These are phyloP conservation scores for Hypoxylon sp. DNA, from an alignment of 2,329 filamentous ascomycete genomes.

Conservation along the genomic window DNA sequence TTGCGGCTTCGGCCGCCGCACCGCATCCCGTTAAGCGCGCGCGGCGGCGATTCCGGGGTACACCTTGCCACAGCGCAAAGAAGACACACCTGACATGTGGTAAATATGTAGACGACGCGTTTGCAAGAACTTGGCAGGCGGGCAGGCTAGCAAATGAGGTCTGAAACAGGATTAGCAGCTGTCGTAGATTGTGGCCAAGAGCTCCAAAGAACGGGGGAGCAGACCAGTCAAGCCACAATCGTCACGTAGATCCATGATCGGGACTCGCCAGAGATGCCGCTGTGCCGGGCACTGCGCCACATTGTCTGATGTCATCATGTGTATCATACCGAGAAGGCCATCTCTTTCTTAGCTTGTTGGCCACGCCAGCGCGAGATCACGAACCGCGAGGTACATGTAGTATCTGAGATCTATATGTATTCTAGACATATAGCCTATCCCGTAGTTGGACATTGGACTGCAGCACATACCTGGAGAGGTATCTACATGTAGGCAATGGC, in stretches of 20 bases:
- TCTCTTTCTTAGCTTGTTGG: slow-evolving; percentile 11
- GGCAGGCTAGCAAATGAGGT: too few relatives aligned
- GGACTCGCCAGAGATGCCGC: background rate
- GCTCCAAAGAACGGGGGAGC: background rate
- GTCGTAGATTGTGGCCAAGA: background rate
- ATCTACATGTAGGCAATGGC: too few relatives aligned
- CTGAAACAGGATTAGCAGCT: background rate
- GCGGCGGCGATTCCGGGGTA: background rate
- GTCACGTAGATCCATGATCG: slow-evolving; percentile 1
- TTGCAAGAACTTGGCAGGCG: slow-evolving; percentile 21
- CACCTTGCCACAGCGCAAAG: background rate
- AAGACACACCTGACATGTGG: background rate
- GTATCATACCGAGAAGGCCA: slow-evolving; percentile 8
- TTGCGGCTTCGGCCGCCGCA: slow-evolving; percentile 12
- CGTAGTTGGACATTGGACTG: background rate
- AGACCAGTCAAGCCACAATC: slow-evolving; percentile 36
- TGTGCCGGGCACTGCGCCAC: slow-evolving; percentile 26
- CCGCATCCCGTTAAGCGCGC: slow-evolving; percentile 10
- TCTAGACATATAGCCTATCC: background rate
- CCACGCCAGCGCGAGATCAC: slow-evolving; percentile 20
- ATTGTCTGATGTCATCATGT: slow-evolving; percentile 26
- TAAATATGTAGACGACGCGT: slow-evolving; percentile 14
- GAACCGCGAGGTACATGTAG: background rate
- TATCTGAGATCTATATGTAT: background rate
- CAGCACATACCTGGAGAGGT: too few relatives aligned